A percentile compares a stretch with the other conserved stretches of the same genome.
Evolutionary conservation across 2,329 filamentous ascomycete species (phyloP).

Genomic region (Catunica adiposa): DNA sequence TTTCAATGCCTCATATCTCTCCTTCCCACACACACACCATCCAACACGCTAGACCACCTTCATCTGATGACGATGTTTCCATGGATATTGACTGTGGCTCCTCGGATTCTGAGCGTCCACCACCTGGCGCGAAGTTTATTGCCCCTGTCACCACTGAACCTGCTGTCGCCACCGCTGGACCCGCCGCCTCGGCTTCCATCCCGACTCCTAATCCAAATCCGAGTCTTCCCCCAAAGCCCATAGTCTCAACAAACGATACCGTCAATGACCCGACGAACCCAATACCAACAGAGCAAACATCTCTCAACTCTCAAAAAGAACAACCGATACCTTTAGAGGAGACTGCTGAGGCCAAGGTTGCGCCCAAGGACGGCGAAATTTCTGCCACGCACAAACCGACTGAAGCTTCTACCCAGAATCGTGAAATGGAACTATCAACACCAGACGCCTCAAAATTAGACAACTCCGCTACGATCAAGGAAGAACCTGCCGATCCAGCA

Average conservation of each 20-base stretch:
- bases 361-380: no score
- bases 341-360: no score
- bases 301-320: no score
- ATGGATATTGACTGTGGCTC: constrained; percentile 12
- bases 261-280: no score
- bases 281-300: no score
- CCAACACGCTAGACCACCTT: background rate
- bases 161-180: background rate
- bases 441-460: no score
- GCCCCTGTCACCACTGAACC: background rate
- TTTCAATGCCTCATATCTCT: constrained; percentile 8
- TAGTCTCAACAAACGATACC: background rate
- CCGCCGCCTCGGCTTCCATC: background rate
- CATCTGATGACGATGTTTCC: constrained; percentile 8
- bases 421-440: no score
- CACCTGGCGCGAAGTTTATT: background rate
- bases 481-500: no score
- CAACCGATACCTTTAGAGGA: no score
- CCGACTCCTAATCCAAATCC: background rate
- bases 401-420: background rate
- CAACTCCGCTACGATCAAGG: no score
- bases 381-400: background rate
- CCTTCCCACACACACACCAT: background rate
- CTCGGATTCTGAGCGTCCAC: constrained; percentile 1
- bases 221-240: background rate